These are phyloP conservation scores for Lasiosphaeria hispida DNA, from an alignment of 495 filamentous ascomycete genomes.

Conservation along the genomic window DNA sequence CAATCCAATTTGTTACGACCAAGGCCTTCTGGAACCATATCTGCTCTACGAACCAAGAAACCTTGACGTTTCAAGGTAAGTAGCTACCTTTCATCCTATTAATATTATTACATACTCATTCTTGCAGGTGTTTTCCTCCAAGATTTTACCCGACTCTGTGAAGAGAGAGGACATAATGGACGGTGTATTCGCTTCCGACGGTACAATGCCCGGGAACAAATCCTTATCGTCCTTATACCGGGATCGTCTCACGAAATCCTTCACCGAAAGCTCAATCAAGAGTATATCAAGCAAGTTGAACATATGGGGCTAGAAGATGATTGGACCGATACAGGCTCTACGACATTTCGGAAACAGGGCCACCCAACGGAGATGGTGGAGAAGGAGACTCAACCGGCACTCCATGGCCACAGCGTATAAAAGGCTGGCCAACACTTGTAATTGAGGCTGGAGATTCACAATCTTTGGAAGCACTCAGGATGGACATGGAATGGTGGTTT, in stretches of 20 bases:
- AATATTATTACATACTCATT: too few species aligned
- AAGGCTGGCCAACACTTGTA: not conserved
- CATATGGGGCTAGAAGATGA: not conserved
- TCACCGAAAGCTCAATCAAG: not conserved
- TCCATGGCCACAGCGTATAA: not conserved
- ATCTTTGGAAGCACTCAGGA: not conserved
- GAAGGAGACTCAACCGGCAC: not conserved
- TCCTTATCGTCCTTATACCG: not conserved
- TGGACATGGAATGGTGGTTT: not conserved
- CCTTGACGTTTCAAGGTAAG: too few species aligned
- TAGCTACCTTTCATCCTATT: too few species aligned
- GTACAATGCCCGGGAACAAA: not conserved
- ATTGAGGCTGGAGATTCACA: not conserved
- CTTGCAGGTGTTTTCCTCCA: not conserved
- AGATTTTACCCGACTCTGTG: not conserved
- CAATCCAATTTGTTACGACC: too few species aligned
- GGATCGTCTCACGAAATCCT: not conserved
- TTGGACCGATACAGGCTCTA: not conserved
- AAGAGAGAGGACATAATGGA: not conserved
- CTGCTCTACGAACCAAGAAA: too few species aligned
- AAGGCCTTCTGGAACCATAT: too few species aligned
- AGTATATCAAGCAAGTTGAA: not conserved
- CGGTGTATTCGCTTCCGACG: not conserved
- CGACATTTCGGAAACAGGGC: not conserved
- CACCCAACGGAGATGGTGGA: not conserved